phyloP scores from a whole-genome alignment of 805 yeast species.

The Candida tibetensis region DNA sequence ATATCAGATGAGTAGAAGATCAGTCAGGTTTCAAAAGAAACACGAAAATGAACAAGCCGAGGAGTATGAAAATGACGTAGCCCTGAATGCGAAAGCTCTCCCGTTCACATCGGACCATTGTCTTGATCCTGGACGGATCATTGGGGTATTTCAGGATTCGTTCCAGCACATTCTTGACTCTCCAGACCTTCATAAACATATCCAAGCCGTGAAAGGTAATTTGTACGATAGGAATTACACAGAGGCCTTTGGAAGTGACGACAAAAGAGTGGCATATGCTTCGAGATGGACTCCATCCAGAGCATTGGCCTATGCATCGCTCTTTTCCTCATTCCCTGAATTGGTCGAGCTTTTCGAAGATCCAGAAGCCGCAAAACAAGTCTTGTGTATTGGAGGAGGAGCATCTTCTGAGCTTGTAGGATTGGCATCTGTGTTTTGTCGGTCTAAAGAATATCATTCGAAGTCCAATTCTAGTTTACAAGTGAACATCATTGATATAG shows the following conservation, averaged over 20 bases:
- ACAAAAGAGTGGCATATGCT: constrained; percentile 71
- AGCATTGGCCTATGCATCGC: constrained; percentile 67
- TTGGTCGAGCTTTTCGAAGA: constrained; percentile 37
- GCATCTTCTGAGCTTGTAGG: constrained; percentile 82
- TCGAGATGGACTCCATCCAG: constrained; percentile 86
- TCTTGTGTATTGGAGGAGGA: constrained; percentile 81
- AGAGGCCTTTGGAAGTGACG: constrained; percentile 62
- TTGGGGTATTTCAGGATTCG: constrained; percentile 33
- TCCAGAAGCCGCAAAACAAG: constrained; percentile 29
- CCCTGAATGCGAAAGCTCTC: background rate
- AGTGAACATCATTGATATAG: constrained; percentile 67
- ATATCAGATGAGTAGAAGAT: constrained; percentile 28
- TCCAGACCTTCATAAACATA: constrained; percentile 36
- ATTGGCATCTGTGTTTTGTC: constrained; percentile 54
- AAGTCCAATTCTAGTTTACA: constrained; percentile 34
- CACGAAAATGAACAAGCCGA: constrained; percentile 9
- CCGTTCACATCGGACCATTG: constrained; percentile 11
- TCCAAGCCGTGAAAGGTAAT: constrained; percentile 70
- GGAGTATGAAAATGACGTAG: constrained; percentile 3
- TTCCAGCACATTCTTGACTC: constrained; percentile 34
- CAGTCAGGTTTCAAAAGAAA: constrained; percentile 27
- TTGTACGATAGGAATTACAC: constrained; percentile 68
- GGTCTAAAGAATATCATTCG: constrained; percentile 34
- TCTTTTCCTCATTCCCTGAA: constrained; percentile 53
- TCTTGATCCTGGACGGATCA: constrained; percentile 32